phyloP scores from a whole-genome alignment of 805 yeast genomes.

The Starmerella lactis-condensi region DNA sequence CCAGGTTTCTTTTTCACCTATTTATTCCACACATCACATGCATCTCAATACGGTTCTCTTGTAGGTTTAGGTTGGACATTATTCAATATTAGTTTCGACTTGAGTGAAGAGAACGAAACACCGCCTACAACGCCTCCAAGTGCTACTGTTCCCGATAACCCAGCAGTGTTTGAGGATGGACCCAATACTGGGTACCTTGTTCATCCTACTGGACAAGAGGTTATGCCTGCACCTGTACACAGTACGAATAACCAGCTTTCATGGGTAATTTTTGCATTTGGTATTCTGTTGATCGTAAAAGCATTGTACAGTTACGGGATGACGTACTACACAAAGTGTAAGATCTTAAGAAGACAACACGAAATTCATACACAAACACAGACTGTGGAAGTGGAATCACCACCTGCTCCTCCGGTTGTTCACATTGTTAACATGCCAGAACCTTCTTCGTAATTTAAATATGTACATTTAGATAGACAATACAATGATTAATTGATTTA shows the following conservation, averaged over 20 bases:
- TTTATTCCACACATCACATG: constrained; percentile 84
- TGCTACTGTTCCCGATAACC: constrained; percentile 38
- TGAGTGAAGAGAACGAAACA: constrained; percentile 29
- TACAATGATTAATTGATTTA: no score
- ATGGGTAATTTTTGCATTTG: constrained; percentile 45
- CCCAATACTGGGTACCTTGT: constrained; percentile 12
- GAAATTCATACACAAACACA: no score
- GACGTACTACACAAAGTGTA: no score
- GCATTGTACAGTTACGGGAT: constrained; percentile 58
- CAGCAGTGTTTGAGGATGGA: constrained; percentile 35
- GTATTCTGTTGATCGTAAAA: constrained; percentile 44
- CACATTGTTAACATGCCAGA: no score
- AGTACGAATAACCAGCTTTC: constrained; percentile 3
- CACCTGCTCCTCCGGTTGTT: no score
- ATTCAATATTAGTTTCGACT: constrained; percentile 45
- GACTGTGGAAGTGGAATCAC: no score
- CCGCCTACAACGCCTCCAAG: constrained; percentile 16
- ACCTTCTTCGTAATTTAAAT: no score
- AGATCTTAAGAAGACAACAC: no score
- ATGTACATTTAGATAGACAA: no score
- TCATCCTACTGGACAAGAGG: constrained; percentile 12
- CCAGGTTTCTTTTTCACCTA: constrained; percentile 85
- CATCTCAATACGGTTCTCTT: constrained; percentile 87
- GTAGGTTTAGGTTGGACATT: constrained; percentile 81
- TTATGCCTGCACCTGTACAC: constrained; percentile 5